Percentiles rank a stretch among this genome's conserved stretches.
Conservation (phyloP, 2,329 filamentous ascomycete genomes). For the Apiospora arundinis region DNA sequence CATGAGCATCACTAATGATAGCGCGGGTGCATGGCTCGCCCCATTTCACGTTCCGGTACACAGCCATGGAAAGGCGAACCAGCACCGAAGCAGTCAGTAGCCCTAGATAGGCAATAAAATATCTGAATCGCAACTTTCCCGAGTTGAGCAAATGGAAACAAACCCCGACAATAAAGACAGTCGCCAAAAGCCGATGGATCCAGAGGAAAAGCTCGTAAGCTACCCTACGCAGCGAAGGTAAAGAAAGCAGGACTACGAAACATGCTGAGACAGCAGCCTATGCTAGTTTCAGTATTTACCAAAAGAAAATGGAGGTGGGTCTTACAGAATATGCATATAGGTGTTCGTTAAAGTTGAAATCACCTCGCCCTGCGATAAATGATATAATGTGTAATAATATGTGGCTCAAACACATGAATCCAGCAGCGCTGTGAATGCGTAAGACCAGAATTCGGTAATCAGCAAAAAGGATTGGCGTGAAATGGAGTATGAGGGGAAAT, state of each 20-base stretch:
- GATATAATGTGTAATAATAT: neutral
- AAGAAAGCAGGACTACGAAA: neutral
- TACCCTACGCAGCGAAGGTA: neutral
- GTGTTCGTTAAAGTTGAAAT: neutral
- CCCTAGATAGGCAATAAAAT: constrained; percentile 5
- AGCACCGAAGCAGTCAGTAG: neutral
- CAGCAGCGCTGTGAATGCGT: neutral
- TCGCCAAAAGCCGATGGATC: constrained; percentile 4
- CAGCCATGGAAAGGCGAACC: neutral
- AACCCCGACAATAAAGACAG: neutral
- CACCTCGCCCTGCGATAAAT: neutral
- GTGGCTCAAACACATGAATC: neutral
- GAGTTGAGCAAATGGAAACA: neutral
- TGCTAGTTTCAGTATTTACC: neutral
- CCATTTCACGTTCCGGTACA: constrained; percentile 15
- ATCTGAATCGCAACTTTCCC: neutral
- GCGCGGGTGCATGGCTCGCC: constrained; percentile 11
- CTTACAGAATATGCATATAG: constrained; percentile 3
- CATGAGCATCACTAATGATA: constrained; percentile 4
- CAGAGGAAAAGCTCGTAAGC: constrained; percentile 14
- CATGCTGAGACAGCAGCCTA: constrained; percentile 1
- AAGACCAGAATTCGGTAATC: constrained; percentile 7
- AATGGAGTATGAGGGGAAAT: constrained; percentile 9
- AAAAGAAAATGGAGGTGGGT: neutral
- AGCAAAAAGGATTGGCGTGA: neutral